Percentiles rank a stretch among this genome's conserved stretches.
Evolutionary conservation across 2,329 filamentous ascomycete genomes (phyloP).

Genomic region (Nothomitra cinnamomea): DNA sequence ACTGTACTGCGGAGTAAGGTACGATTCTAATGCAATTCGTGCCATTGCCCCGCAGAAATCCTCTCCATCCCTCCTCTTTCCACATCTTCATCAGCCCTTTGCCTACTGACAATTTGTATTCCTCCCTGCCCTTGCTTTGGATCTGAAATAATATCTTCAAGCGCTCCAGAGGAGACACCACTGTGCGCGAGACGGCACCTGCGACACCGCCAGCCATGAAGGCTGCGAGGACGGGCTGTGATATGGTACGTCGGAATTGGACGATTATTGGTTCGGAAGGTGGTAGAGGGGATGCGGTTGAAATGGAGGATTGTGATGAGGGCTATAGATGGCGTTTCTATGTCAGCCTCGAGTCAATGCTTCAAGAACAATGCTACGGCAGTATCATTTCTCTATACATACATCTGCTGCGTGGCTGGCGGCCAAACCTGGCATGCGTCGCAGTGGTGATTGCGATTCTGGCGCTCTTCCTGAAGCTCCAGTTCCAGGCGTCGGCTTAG

Average conservation of each 20-base stretch:
- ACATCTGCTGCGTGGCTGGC: not conserved
- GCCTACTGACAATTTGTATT: conserved; percentile 83
- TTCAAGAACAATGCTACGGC: not conserved
- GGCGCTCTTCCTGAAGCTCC: not conserved
- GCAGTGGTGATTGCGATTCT: not conserved
- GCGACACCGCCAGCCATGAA: conserved; percentile 91
- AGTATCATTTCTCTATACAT: not conserved
- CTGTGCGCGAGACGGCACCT: conserved; percentile 91
- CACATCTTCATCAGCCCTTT: conserved; percentile 91
- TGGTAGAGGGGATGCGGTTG: not conserved
- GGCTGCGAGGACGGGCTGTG: conserved; percentile 74
- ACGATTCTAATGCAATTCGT: conserved; percentile 98
- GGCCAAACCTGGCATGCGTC: not conserved
- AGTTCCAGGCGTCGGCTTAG: not conserved
- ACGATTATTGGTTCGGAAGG: conserved; percentile 8
- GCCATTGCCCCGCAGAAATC: conserved; percentile 95
- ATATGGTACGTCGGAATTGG: conserved; percentile 29
- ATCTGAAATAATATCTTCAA: conserved; percentile 97
- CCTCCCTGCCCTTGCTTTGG: conserved; percentile 74
- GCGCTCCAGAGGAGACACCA: conserved; percentile 88
- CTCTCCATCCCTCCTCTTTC: conserved; percentile 88
- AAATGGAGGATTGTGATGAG: not conserved
- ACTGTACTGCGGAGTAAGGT: conserved; percentile 94
- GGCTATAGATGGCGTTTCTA: not conserved
- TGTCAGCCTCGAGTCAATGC: not conserved